Evolutionary conservation across 345 rosid genomes (phyloP).

Genomic region (Turnera subulata): DNA sequence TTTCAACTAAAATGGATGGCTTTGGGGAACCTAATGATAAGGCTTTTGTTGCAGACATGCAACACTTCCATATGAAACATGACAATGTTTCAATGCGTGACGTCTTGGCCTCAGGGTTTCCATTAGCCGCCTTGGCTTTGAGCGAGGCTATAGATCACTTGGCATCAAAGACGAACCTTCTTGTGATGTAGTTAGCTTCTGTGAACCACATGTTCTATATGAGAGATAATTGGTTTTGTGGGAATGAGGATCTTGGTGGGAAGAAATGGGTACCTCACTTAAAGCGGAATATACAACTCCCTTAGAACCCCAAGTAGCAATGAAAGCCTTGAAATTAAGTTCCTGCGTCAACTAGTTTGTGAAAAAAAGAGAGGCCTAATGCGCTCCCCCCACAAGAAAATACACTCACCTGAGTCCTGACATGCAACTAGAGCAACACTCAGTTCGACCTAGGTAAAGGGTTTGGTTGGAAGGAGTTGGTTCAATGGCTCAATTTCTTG

Average conservation of each 20-base stretch:
- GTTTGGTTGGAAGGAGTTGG: background rate
- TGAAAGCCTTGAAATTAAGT: background rate
- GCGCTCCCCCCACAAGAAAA: constrained; percentile 18
- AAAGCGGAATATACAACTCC: background rate
- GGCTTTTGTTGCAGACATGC: background rate
- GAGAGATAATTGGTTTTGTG: no score
- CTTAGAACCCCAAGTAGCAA: constrained; percentile 1
- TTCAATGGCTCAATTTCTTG: constrained; percentile 6
- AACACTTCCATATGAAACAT: constrained; percentile 7
- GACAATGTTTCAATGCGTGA: background rate
- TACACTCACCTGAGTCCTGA: background rate
- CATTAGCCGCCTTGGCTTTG: background rate
- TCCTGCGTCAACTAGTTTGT: constrained; percentile 8
- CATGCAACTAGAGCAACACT: background rate
- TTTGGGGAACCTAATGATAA: background rate
- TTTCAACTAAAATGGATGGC: background rate
- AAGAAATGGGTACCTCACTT: no score
- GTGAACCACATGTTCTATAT: no score
- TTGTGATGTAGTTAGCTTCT: constrained; percentile 7
- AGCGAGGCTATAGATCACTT: constrained; percentile 1
- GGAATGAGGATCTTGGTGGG: no score
- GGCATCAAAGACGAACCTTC: constrained; percentile 18
- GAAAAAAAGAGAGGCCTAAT: background rate
- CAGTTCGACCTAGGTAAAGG: background rate
- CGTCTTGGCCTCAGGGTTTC: background rate